These are phyloP conservation scores for Tulasnella calospora DNA, from an alignment of 768 basidiomycete genomes.

Conservation along the genomic window DNA sequence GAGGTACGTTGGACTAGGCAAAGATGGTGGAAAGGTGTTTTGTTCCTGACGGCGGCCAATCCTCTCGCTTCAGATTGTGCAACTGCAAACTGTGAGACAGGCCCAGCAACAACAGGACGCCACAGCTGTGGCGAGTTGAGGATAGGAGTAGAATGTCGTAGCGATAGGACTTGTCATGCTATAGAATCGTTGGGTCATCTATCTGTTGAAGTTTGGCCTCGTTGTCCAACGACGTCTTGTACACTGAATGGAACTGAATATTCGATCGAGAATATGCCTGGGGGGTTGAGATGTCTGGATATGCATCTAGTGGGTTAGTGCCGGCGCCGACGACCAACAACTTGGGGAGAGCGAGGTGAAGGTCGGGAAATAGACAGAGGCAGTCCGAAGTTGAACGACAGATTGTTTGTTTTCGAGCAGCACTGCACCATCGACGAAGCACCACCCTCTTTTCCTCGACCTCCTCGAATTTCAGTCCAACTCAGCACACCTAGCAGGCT, in stretches of 20 bases:
- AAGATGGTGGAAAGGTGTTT: slow-evolving; percentile 24
- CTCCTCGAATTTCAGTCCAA: neutral
- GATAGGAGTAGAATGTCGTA: neutral
- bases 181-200: neutral
- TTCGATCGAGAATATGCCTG: too few relatives aligned
- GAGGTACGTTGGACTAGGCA: slow-evolving; percentile 49
- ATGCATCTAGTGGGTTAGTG: neutral
- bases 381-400: neutral
- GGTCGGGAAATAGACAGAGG: neutral
- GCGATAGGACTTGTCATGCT: neutral
- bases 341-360: neutral
- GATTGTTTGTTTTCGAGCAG: neutral
- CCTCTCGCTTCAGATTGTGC: slow-evolving; percentile 48
- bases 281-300: neutral
- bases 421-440: neutral
- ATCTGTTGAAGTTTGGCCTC: neutral
- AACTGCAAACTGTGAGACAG: slow-evolving; percentile 49
- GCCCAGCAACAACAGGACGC: neutral
- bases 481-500: neutral
- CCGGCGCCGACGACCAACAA: neutral
- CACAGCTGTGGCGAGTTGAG: neutral
- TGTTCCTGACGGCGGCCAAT: neutral
- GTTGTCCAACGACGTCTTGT: neutral
- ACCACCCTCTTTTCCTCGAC: neutral
- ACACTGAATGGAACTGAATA: too few relatives aligned